Evolutionary conservation across 176 grass and related monocot species (phyloP), one percentile per base, ranked within the genome.

Genomic region (Aegilops longissima): DNA sequence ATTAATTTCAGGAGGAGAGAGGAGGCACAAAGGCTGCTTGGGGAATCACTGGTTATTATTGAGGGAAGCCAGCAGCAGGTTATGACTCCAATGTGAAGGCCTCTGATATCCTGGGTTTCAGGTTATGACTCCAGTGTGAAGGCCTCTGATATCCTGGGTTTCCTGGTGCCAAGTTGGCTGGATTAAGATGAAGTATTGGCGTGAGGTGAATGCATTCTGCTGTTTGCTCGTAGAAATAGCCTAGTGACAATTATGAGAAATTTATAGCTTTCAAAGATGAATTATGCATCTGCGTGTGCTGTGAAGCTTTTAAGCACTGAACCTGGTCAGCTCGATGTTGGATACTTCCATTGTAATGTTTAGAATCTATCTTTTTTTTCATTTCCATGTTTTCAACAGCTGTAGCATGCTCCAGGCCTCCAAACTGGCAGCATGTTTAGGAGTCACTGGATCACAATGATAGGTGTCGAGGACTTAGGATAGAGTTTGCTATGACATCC

Each of bases 1-100:
- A 17, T 78, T 52, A 63, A 85, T 70, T 88, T 78, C 89, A 96
- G 93, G 90, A 92, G 93, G 85, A 94, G 97, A 93, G 92, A 96
- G 87, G 90, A 98, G 58, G 97, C 94, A 7, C 96, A 96, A 40
- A 94, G 72, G 77, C 82, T 96, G 58, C 90, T 98, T 70, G 84
- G 85, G 86, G 90, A 96, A 85, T 89, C 96, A 40, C 62, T 98
- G 44, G 61, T 92, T 64, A 86, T 87, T 47, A 85, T 96, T 81
- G 93, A 96, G 86, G 88, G 88, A 72, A 86, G 77, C 33, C 86
- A 86, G 7, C 61, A 72, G 52, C 29, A 58, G 21, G 88, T 20
- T 54, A 80, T 81, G 49, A 52, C 84, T 71, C 47, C 66, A 36
- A 61, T 70, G 54, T 68, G 36, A 88, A 34, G 72, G 18, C 23